These are phyloP conservation scores for Venturia pyrina DNA, from an alignment of 2,329 filamentous ascomycete species.

Conservation along the genomic window DNA sequence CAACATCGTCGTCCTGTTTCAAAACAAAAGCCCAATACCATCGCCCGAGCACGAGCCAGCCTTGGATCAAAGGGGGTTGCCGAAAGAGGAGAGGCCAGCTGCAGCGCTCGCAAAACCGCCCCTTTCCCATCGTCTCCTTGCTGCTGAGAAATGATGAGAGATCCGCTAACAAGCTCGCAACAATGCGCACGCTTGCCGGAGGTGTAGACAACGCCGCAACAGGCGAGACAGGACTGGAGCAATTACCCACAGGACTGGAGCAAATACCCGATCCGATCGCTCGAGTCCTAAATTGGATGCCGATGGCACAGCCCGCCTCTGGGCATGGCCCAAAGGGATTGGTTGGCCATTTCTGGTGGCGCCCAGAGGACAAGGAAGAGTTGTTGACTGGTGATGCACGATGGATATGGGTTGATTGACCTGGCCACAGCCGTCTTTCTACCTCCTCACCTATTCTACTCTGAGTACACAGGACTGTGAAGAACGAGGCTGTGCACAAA, in stretches of 20 bases:
- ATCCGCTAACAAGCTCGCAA: neutral
- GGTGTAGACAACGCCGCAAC: neutral
- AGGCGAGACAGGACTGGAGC: neutral
- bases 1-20: neutral
- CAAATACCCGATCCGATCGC: neutral
- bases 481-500: no score
- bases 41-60: neutral
- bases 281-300: neutral
- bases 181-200: neutral
- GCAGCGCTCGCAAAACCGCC: neutral
- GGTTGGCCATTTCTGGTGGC: neutral
- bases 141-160: neutral
- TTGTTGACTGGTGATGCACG: neutral
- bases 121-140: neutral
- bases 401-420: neutral
- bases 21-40: neutral
- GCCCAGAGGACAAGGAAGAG: neutral
- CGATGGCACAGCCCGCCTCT: neutral
- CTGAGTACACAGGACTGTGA: no score
- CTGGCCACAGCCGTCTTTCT: neutral
- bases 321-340: neutral
- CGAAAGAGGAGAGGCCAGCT: neutral
- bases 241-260: neutral
- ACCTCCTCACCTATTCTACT: no score
- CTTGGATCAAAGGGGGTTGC: neutral